Evolutionary conservation across 495 filamentous ascomycete genomes (phyloP).

Genomic region (Aspergillus kassunensis): DNA sequence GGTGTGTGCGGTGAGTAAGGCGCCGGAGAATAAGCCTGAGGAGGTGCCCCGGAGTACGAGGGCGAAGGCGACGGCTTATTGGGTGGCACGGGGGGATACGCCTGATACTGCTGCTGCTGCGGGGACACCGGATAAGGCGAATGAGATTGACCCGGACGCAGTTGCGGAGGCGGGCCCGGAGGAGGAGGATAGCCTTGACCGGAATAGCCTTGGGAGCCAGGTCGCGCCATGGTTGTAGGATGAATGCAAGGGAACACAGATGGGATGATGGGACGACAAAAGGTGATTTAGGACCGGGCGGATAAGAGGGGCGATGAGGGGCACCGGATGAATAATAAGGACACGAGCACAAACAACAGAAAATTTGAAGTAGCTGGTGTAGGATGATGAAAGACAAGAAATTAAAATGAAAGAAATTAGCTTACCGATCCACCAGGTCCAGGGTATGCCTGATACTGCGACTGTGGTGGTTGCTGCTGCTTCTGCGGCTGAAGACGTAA

Average conservation of each 20-base stretch:
- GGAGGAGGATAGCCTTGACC: constrained; percentile 30
- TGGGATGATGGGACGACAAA: constrained; percentile 5
- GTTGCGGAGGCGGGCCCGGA: constrained; percentile 22
- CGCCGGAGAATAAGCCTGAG: constrained; percentile 17
- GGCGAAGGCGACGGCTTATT: constrained; percentile 29
- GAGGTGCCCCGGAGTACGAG: constrained; percentile 30
- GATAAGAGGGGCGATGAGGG: constrained; percentile 5
- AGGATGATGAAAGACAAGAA: constrained; percentile 15
- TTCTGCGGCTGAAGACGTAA: neutral
- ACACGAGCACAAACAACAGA: constrained; percentile 2
- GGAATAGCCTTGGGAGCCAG: too few species aligned
- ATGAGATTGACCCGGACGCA: constrained; percentile 19
- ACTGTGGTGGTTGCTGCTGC: constrained; percentile 9
- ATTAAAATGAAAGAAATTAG: constrained; percentile 13
- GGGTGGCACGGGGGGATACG: constrained; percentile 25
- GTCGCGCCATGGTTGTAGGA: constrained; percentile 34
- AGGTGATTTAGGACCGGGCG: neutral
- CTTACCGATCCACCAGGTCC: constrained; percentile 42
- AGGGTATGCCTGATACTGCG: constrained; percentile 43
- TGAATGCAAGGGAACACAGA: constrained; percentile 3
- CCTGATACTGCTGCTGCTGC: constrained; percentile 27
- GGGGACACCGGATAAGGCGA: constrained; percentile 37
- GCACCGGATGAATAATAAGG: constrained; percentile 10
- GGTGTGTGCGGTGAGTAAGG: constrained; percentile 18
- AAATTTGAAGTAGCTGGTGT: constrained; percentile 9